phyloP scores from a whole-genome alignment of 2,329 filamentous ascomycete species.

The Clarireedia hainanense region DNA sequence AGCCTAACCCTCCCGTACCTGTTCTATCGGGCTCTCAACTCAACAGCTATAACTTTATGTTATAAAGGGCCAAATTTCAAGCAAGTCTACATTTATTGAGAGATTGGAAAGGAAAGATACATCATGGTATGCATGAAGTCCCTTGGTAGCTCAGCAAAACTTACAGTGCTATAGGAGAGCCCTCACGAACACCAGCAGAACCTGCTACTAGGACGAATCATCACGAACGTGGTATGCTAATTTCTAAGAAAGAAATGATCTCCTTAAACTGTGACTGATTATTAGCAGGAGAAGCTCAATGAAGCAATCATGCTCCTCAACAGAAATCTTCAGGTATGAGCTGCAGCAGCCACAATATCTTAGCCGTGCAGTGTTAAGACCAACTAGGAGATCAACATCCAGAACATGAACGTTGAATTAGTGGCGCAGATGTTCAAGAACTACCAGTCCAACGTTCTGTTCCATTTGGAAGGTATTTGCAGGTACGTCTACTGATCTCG shows the following conservation, averaged over 20 bases:
- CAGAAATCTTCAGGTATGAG: conserved; percentile 70
- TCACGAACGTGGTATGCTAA: conserved; percentile 84
- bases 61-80: no score
- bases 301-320: conserved; percentile 91
- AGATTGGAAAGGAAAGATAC: not conserved
- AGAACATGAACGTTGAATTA: conserved; percentile 98
- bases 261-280: conserved; percentile 1
- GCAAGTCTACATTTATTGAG: no score
- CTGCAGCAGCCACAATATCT: not conserved
- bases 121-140: conserved; percentile 12
- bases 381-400: conserved; percentile 84
- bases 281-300: conserved; percentile 82
- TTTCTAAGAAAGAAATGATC: not conserved
- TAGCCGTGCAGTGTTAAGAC: not conserved
- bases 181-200: conserved; percentile 98
- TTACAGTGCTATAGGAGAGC: conserved; percentile 56
- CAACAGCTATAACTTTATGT: no score
- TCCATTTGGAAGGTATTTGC: conserved; percentile 84
- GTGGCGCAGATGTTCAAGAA: conserved; percentile 99
- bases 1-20: no score
- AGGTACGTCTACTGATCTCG: not conserved
- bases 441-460: conserved; percentile 95
- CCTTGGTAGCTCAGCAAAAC: not conserved
- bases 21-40: no score
- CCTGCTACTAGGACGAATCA: conserved; percentile 85